phyloP scores from a whole-genome alignment of 2,329 filamentous ascomycete genomes.

The Botrytis tulipae region DNA sequence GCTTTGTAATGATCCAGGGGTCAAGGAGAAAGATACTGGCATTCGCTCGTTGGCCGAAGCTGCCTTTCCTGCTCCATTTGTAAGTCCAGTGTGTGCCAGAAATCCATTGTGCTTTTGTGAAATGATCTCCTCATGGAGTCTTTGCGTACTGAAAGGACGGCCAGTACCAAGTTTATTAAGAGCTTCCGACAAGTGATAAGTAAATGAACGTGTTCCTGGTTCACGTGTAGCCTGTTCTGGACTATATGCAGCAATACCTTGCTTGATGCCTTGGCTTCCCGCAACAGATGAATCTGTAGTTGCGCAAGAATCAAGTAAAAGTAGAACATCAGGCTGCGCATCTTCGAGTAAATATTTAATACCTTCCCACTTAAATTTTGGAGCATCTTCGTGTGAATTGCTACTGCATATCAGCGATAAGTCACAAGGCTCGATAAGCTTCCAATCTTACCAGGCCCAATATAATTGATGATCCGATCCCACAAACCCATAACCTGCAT shows the following conservation, averaged over 20 bases:
- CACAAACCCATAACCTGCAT: slow-evolving; percentile 59
- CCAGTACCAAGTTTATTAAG: slow-evolving; percentile 52
- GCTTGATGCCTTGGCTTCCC: slow-evolving; percentile 57
- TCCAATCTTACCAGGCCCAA: slow-evolving; percentile 60
- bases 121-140: slow-evolving; percentile 55
- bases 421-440: slow-evolving; percentile 30
- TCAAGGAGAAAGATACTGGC: slow-evolving; percentile 56
- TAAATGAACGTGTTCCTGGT: slow-evolving; percentile 54
- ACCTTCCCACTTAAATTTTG: slow-evolving; percentile 62
- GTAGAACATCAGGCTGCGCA: slow-evolving; percentile 59
- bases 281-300: slow-evolving; percentile 50
- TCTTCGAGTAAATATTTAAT: slow-evolving; percentile 62
- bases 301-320: slow-evolving; percentile 62
- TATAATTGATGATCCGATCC: slow-evolving; percentile 61
- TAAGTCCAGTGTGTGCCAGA: slow-evolving; percentile 43
- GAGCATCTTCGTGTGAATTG: slow-evolving; percentile 56
- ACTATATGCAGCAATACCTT: slow-evolving; percentile 59
- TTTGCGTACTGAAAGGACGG: slow-evolving; percentile 56
- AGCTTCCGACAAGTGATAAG: slow-evolving; percentile 54
- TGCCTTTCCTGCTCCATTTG: slow-evolving; percentile 47
- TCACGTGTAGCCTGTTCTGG: slow-evolving; percentile 51
- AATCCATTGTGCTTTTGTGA: slow-evolving; percentile 42
- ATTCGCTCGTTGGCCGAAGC: slow-evolving; percentile 38
- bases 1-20: slow-evolving; percentile 52
- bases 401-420: slow-evolving; percentile 46